Evolutionary conservation across 345 rosid species (phyloP).

Genomic region (Cardamine resedifolia): DNA sequence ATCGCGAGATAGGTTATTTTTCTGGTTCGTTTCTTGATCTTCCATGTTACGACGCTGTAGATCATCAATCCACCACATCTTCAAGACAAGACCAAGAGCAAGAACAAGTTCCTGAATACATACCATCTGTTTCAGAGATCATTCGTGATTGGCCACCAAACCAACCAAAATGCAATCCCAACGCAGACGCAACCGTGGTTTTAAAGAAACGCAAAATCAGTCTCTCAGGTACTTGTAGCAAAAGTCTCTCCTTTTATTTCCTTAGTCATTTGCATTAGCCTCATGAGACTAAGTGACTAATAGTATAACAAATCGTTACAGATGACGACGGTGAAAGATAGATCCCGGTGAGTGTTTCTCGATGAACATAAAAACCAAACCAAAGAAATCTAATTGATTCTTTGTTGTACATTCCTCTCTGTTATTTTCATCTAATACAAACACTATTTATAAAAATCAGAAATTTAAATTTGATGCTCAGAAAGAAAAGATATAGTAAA

Average conservation of each 20-base stretch:
- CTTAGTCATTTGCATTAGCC: slow-evolving; percentile 5
- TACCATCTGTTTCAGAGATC: slow-evolving; percentile 38
- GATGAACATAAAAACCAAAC: slow-evolving; percentile 16
- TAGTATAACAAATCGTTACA: neutral
- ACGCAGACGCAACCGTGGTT: slow-evolving; percentile 4
- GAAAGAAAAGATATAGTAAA: neutral
- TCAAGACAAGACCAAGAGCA: slow-evolving; percentile 19
- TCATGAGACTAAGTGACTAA: slow-evolving; percentile 24
- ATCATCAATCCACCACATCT: slow-evolving; percentile 26
- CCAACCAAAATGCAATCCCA: slow-evolving; percentile 8
- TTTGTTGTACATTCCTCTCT: slow-evolving; percentile 27
- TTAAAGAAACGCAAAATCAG: slow-evolving; percentile 17
- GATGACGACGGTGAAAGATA: slow-evolving; percentile 21
- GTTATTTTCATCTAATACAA: slow-evolving; percentile 11
- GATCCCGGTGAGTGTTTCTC: neutral
- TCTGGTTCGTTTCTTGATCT: slow-evolving; percentile 42
- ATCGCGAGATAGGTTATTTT: slow-evolving; percentile 40
- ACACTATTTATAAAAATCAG: neutral
- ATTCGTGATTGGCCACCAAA: slow-evolving; percentile 39
- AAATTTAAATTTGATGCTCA: neutral
- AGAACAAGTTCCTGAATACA: slow-evolving; percentile 20
- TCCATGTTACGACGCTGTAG: slow-evolving; percentile 66
- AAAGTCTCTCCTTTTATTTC: neutral
- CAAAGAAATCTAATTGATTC: slow-evolving; percentile 13
- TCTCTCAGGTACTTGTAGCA: slow-evolving; percentile 16